Base-by-base conservation (phyloP, 306 rosid genomes). In the Mimosa bimucronata region DNA sequence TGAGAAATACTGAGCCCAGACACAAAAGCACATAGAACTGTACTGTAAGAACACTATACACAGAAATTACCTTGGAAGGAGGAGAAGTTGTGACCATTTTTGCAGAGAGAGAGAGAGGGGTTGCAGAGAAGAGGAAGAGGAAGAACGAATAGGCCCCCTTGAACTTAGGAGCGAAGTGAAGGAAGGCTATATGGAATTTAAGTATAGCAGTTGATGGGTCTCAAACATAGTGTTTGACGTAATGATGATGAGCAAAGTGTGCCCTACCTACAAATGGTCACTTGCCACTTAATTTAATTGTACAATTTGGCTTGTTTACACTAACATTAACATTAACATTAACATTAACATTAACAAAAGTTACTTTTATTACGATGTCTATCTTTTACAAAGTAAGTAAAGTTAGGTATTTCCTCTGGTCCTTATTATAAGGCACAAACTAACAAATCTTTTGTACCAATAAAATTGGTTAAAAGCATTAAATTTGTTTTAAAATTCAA, bases 1-100 rank as follows among this genome's bases (percentile, higher is more conserved):
- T 61, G 38, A 61, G 38, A 61, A 13, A 61, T 14, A 61, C 38
- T 8, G 1, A 61, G 12, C 18, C 34, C 29, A 1, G 2, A 26
- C 25, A 28, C 37, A 5, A 28, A 26, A 28, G 19, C 66, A 55
- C 62, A 60, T 14, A 57, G 66, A 26, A n/a, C n/a, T n/a, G n/a
- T 18, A 60, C 34, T 9, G 31, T 21, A 25, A 0, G 18, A 4
- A 60, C 66, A 26, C 66, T 12, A 26, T 2, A 13, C 19, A 61
- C 34, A 12, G 7, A 75, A 45, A 45, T 38, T 75, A 87, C 92
- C 90, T 88, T 89, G 15, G 89, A 76, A 84, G 87, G 88, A 72
- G 88, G 84, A 82, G 97, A 86, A 87, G 87, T 65, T 77, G 93
- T 79, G 41, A 85, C 88, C 97, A 94, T 87, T 66, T 75, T 83